Conservation (phyloP, 2,329 filamentous ascomycete species). For the Emergomyces orientalis region DNA sequence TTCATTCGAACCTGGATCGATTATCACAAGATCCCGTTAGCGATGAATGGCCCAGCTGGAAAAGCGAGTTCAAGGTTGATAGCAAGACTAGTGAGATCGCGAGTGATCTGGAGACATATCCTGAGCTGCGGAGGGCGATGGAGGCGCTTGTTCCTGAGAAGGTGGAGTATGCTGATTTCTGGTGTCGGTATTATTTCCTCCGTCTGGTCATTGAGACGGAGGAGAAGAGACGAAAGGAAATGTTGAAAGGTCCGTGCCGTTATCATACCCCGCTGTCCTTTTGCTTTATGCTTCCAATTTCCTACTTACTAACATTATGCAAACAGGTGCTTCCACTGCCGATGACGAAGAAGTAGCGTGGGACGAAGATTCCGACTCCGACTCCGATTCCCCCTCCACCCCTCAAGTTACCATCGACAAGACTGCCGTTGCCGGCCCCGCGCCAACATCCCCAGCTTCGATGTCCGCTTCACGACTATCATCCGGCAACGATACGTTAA, state of each 20-base stretch:
- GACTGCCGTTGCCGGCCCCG: constrained; percentile 16
- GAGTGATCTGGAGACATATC: constrained; percentile 72
- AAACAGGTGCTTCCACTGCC: constrained; percentile 29
- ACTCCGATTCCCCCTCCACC: constrained; percentile 36
- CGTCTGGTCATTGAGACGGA: constrained; percentile 88
- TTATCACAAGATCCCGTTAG: constrained; percentile 74
- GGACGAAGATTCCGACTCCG: constrained; percentile 62
- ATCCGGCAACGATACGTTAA: constrained; percentile 40
- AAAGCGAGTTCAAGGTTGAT: constrained; percentile 65
- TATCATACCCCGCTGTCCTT: neutral
- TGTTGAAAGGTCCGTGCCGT: constrained; percentile 66
- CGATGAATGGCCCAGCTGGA: constrained; percentile 65
- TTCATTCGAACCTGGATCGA: constrained; percentile 74
- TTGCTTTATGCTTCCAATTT: neutral
- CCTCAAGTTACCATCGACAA: constrained; percentile 35
- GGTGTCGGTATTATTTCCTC: constrained; percentile 92
- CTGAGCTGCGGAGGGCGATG: constrained; percentile 79
- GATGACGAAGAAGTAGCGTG: constrained; percentile 61
- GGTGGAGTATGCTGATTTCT: constrained; percentile 84
- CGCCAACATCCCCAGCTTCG: constrained; percentile 21
- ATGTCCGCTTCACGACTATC: constrained; percentile 25
- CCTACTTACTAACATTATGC: neutral
- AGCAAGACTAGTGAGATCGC: constrained; percentile 77
- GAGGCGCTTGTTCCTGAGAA: constrained; percentile 89
- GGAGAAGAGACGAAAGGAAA: constrained; percentile 75